Conservation (phyloP, 1,139 yeast genomes). For the Kodamaea fungicola region DNA sequence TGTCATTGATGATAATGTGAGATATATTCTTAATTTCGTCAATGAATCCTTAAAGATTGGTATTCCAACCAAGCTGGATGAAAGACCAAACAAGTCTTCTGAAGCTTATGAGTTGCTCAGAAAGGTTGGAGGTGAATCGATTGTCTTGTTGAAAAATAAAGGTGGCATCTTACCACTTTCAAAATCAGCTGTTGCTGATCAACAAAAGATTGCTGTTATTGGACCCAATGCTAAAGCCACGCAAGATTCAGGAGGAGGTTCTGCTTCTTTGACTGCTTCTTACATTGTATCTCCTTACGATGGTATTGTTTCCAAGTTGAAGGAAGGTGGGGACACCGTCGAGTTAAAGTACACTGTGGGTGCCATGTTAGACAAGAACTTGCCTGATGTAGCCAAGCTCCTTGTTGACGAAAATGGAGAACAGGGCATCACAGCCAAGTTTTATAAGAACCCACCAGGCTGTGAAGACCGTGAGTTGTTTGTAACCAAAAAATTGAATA, state of each 20-base stretch:
- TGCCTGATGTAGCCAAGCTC: constrained; percentile 26
- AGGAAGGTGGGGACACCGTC: constrained; percentile 15
- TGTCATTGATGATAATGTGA: constrained; percentile 15
- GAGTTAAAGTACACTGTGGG: constrained; percentile 25
- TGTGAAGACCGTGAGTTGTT: constrained; percentile 5
- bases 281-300: constrained; percentile 32
- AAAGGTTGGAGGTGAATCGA: constrained; percentile 14
- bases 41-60: constrained; percentile 14
- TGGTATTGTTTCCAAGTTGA: constrained; percentile 24
- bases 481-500: constrained; percentile 4
- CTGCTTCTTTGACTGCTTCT: constrained; percentile 31
- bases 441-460: constrained; percentile 37
- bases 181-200: constrained; percentile 5
- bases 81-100: constrained; percentile 12
- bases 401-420: constrained; percentile 28
- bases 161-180: constrained; percentile 13
- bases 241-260: constrained; percentile 37
- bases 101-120: constrained; percentile 14
- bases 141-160: constrained; percentile 20
- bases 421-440: constrained; percentile 34
- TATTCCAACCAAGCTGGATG: constrained; percentile 12
- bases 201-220: constrained; percentile 28
- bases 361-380: constrained; percentile 26
- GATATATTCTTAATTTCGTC: constrained; percentile 14
- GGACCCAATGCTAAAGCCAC: constrained; percentile 36